These are phyloP conservation scores for Lecanicillium sp. DNA, from an alignment of 2,329 filamentous ascomycete species.

Conservation along the genomic window DNA sequence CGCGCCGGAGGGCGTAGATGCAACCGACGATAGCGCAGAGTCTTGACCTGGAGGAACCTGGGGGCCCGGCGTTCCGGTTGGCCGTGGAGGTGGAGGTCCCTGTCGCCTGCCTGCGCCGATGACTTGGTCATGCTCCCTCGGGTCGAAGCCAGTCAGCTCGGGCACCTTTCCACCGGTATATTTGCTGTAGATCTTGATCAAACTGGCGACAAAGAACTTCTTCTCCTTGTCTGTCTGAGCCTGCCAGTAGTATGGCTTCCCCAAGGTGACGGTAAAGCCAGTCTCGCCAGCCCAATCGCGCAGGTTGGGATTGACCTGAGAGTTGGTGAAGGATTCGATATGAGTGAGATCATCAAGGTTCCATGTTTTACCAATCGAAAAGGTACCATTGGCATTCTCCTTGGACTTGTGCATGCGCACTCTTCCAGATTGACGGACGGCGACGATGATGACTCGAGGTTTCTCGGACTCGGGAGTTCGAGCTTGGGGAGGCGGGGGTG, in stretches of 20 bases:
- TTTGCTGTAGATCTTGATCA: slow-evolving; percentile 94
- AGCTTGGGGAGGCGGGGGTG: slow-evolving; percentile 76
- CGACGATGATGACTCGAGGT: slow-evolving; percentile 82
- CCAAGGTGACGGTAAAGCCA: slow-evolving; percentile 82
- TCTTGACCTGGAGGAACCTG: slow-evolving; percentile 2
- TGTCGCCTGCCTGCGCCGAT: slow-evolving; percentile 50
- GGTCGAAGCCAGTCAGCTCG: slow-evolving; percentile 75
- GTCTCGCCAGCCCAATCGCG: slow-evolving; percentile 74
- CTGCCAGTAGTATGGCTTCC: slow-evolving; percentile 97
- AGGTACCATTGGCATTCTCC: slow-evolving; percentile 88
- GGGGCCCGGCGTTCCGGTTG: slow-evolving; percentile 10
- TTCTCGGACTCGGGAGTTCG: slow-evolving; percentile 70
- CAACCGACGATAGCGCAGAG: background rate
- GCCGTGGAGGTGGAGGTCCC: slow-evolving; percentile 25
- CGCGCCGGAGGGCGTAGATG: background rate
- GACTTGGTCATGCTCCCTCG: slow-evolving; percentile 69
- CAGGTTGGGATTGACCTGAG: slow-evolving; percentile 50
- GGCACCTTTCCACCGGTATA: slow-evolving; percentile 85
- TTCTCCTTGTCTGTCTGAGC: slow-evolving; percentile 92
- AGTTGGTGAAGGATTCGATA: slow-evolving; percentile 74
- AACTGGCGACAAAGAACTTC: slow-evolving; percentile 94
- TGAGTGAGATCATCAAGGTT: slow-evolving; percentile 81
- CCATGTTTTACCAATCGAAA: slow-evolving; percentile 98
- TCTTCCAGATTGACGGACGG: slow-evolving; percentile 84
- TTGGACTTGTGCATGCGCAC: slow-evolving; percentile 96